Percentiles rank a stretch among this genome's conserved stretches.
Evolutionary conservation across 2,329 filamentous ascomycete species (phyloP).

Genomic region (Stemphylium beticola): DNA sequence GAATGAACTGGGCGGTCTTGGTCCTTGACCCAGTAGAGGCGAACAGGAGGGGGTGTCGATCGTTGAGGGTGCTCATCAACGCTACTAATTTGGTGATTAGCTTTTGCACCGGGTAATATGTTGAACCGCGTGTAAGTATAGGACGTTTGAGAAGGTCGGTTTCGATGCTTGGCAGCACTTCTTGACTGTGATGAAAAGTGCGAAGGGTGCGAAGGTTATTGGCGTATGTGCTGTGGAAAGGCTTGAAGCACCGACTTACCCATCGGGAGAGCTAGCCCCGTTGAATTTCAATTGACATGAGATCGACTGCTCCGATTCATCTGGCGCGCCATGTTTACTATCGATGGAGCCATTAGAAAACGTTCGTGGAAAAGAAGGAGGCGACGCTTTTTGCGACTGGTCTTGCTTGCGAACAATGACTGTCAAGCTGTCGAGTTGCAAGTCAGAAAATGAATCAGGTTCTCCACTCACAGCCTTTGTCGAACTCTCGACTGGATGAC

Average conservation of each 20-base stretch:
- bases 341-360: conserved; percentile 65
- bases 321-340: conserved; percentile 55
- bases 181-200: background rate
- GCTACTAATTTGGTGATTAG: conserved; percentile 31
- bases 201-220: background rate
- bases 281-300: conserved; percentile 46
- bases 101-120: background rate
- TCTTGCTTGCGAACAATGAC: conserved; percentile 59
- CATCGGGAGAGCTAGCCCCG: conserved; percentile 40
- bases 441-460: conserved; percentile 59
- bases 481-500: conserved; percentile 35
- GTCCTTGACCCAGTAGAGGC: conserved; percentile 60
- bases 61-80: conserved; percentile 25
- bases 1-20: conserved; percentile 52
- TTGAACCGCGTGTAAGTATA: background rate
- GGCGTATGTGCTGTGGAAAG: background rate
- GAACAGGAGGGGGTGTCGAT: conserved; percentile 28
- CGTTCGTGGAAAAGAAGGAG: conserved; percentile 49
- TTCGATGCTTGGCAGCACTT: background rate
- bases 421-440: conserved; percentile 59
- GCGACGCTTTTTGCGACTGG: conserved; percentile 38
- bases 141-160: background rate
- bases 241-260: conserved; percentile 29
- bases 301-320: conserved; percentile 54
- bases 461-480: conserved; percentile 44